phyloP scores from a whole-genome alignment of 2,329 filamentous ascomycete species.

The Diaporthe caulivora region DNA sequence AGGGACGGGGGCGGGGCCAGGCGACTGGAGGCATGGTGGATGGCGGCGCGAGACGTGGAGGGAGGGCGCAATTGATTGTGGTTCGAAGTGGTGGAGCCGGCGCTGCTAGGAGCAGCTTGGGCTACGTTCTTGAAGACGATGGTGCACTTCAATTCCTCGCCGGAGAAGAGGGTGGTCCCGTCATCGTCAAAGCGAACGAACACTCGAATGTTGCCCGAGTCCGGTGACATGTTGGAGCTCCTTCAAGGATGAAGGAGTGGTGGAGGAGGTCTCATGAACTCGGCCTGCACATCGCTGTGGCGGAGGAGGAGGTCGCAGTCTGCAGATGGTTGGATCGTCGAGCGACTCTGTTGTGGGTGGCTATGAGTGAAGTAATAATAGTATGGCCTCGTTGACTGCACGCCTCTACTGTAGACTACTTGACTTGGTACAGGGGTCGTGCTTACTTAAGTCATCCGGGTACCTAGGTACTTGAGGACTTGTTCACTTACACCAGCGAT shows the following conservation, averaged over 20 bases:
- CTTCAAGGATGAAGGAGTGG: slow-evolving; percentile 50
- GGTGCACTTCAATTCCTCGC: slow-evolving; percentile 94
- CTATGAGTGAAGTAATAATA: slow-evolving; percentile 15
- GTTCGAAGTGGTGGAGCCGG: slow-evolving; percentile 43
- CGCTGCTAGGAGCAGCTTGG: slow-evolving; percentile 50
- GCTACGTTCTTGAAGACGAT: slow-evolving; percentile 95
- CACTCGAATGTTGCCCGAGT: slow-evolving; percentile 84
- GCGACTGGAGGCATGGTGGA: slow-evolving; percentile 47
- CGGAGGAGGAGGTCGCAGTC: neutral
- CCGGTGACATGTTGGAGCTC: slow-evolving; percentile 61
- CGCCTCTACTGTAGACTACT: neutral
- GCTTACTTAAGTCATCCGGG: slow-evolving; percentile 12
- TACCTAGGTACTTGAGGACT: neutral
- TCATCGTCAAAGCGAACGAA: slow-evolving; percentile 96
- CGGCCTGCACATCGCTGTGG: slow-evolving; percentile 36
- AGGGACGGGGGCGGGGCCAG: slow-evolving; percentile 58
- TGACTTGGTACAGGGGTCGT: neutral
- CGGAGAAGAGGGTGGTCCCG: slow-evolving; percentile 83
- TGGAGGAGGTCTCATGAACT: slow-evolving; percentile 37
- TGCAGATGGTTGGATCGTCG: slow-evolving; percentile 4
- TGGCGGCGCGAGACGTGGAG: slow-evolving; percentile 48
- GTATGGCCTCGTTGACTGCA: neutral
- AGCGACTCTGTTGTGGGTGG: slow-evolving; percentile 1
- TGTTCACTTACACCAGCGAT: neutral
- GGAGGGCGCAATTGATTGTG: slow-evolving; percentile 40